Evolutionary conservation across 1,284 basidiomycete species (phyloP).

Genomic region (Fomitopsis betulina): DNA sequence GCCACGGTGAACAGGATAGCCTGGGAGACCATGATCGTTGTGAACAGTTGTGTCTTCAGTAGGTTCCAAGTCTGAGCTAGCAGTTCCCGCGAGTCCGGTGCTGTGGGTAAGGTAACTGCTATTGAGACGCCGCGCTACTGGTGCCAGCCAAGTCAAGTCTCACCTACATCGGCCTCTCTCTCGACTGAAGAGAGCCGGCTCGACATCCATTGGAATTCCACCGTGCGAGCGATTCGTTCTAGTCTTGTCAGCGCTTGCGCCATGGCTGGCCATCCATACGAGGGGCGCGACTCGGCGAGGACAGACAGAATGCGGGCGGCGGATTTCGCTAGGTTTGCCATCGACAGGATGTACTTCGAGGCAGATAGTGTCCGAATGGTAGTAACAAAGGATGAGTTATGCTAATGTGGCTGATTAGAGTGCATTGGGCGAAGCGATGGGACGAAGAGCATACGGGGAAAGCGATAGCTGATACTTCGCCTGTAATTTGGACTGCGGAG

Average conservation of each 20-base stretch:
- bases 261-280: slow-evolving; percentile 41
- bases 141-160: slow-evolving; percentile 10
- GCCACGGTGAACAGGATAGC: slow-evolving; percentile 50
- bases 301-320: slow-evolving; percentile 42
- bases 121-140: neutral
- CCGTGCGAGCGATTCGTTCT: slow-evolving; percentile 30
- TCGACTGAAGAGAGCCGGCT: slow-evolving; percentile 36
- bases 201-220: slow-evolving; percentile 52
- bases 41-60: slow-evolving; percentile 69
- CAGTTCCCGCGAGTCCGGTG: slow-evolving; percentile 38
- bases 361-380: slow-evolving; percentile 34
- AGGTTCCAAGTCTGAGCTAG: slow-evolving; percentile 51
- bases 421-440: neutral
- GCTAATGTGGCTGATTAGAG: slow-evolving; percentile 7
- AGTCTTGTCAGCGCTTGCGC: slow-evolving; percentile 38
- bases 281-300: slow-evolving; percentile 41
- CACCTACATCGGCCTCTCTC: slow-evolving; percentile 34
- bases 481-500: neutral
- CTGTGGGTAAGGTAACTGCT: slow-evolving; percentile 19
- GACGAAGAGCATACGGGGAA: neutral
- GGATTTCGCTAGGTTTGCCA: slow-evolving; percentile 49
- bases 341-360: slow-evolving; percentile 43
- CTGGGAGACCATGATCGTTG: slow-evolving; percentile 62
- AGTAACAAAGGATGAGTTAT: slow-evolving; percentile 25
- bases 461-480: neutral